Percentiles rank a stretch among this genome's conserved stretches.
These are phyloP conservation scores for Amaranthus palmeri DNA, from an alignment of 148 eudicot genomes.

Conservation along the genomic window DNA sequence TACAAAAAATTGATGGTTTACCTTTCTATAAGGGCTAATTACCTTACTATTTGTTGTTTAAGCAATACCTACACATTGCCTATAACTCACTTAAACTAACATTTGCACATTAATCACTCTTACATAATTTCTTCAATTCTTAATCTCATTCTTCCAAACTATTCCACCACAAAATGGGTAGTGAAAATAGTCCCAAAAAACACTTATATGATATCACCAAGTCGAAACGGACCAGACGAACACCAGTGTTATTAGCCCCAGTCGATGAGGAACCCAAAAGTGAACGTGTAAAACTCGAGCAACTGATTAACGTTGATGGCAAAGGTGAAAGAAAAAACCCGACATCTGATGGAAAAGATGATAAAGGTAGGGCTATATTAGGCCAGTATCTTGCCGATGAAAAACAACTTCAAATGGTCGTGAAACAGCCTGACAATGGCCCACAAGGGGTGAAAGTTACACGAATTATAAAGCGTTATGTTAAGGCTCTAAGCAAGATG, in stretches of 20 bases:
- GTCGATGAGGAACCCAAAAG: constrained; percentile 5
- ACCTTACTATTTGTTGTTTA: constrained; percentile 15
- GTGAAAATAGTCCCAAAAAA: constrained; percentile 19
- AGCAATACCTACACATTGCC: constrained; percentile 22
- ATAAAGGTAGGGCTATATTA: constrained; percentile 12
- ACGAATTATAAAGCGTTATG: constrained; percentile 23
- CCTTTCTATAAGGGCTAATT: constrained; percentile 15
- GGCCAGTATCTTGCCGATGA: constrained; percentile 25
- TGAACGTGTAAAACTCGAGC: constrained; percentile 22
- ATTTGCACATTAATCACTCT: neutral
- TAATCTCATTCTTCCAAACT: neutral
- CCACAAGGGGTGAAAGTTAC: constrained; percentile 21
- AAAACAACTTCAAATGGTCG: constrained; percentile 27
- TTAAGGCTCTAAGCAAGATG: constrained; percentile 21
- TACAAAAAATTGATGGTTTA: constrained; percentile 31
- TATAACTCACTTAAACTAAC: neutral
- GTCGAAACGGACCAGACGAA: constrained; percentile 27
- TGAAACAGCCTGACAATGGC: constrained; percentile 19
- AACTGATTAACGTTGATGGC: constrained; percentile 22
- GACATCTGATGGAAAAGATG: neutral
- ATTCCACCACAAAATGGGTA: constrained; percentile 4
- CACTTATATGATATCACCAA: constrained; percentile 24
- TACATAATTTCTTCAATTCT: neutral
- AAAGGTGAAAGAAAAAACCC: neutral
- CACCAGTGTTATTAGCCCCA: neutral